Evolutionary conservation across 164 flowering plant genomes (phyloP).

Genomic region (Vitis rotundifolia): DNA sequence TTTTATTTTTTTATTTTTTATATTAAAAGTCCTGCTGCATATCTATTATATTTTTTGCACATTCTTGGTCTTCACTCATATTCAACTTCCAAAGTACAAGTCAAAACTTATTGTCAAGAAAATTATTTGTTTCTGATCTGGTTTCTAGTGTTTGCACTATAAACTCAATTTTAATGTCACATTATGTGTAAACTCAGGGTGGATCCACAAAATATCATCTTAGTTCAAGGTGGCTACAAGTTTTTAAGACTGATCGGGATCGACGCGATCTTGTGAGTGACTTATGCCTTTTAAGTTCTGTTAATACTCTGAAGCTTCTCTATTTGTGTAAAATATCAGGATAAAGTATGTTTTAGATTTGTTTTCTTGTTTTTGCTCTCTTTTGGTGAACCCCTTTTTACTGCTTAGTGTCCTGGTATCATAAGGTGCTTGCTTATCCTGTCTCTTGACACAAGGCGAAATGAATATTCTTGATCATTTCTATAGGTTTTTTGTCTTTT

Average conservation of each 20-base stretch:
- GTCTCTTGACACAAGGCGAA: neutral
- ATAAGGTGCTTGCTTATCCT: too few relatives aligned
- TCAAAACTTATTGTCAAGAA: neutral
- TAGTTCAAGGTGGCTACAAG: conserved; percentile 80
- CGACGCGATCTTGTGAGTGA: conserved; percentile 97
- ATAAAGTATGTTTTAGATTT: neutral
- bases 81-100: neutral
- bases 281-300: conserved; percentile 4
- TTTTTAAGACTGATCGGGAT: conserved; percentile 90
- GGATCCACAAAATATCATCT: conserved; percentile 97
- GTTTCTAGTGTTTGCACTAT: conserved; percentile 2
- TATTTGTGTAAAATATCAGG: neutral
- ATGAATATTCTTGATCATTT: neutral
- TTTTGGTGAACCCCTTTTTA: neutral
- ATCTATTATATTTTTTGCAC: neutral
- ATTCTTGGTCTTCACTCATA: neutral
- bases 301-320: neutral
- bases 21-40: neutral
- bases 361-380: neutral
- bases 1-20: neutral
- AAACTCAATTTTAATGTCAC: conserved; percentile 3
- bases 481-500: neutral
- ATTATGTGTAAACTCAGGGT: conserved; percentile 50
- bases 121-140: neutral
- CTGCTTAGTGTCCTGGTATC: neutral